Percentiles rank a stretch among this genome's conserved stretches.
These are phyloP conservation scores for Linnemannia elongata DNA, from an alignment of 192 early-diverging fungal genomes.

Conservation along the genomic window DNA sequence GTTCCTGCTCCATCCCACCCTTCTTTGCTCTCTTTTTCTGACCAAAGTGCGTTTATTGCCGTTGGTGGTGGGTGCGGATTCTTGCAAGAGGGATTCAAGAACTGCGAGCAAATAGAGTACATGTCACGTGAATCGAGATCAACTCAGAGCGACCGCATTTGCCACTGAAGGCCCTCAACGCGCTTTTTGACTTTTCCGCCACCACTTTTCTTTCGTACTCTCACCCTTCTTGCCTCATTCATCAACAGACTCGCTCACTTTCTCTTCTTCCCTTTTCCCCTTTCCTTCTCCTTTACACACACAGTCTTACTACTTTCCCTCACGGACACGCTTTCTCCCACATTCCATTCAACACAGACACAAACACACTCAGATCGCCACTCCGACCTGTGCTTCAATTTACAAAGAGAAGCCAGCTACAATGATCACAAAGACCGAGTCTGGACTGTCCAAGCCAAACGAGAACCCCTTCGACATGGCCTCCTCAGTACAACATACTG, in stretches of 20 bases:
- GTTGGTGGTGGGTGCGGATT: not conserved
- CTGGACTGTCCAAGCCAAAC: constrained; percentile 8
- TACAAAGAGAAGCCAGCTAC: not conserved
- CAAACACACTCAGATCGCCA: not conserved
- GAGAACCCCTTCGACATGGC: not conserved
- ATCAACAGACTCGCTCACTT: not conserved
- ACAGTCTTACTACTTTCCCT: not conserved
- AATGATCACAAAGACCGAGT: constrained; percentile 32
- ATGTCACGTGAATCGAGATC: not conserved
- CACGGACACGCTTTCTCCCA: not conserved
- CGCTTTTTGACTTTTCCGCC: not conserved
- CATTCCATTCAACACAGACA: not conserved
- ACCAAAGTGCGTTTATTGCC: not conserved
- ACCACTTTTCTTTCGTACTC: not conserved
- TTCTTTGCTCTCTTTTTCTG: not conserved
- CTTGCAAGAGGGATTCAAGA: not conserved
- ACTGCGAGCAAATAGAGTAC: not conserved
- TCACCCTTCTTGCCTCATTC: not conserved
- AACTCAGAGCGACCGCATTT: not conserved
- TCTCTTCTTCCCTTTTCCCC: constrained; percentile 1
- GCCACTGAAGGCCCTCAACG: not conserved
- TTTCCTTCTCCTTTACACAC: not conserved
- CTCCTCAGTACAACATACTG: not conserved
- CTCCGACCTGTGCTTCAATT: too few species aligned
- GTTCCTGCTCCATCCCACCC: not conserved